Percentiles rank a stretch among this genome's conserved stretches.
Conservation (phyloP, 345 rosid species). For the Acer campestre region DNA sequence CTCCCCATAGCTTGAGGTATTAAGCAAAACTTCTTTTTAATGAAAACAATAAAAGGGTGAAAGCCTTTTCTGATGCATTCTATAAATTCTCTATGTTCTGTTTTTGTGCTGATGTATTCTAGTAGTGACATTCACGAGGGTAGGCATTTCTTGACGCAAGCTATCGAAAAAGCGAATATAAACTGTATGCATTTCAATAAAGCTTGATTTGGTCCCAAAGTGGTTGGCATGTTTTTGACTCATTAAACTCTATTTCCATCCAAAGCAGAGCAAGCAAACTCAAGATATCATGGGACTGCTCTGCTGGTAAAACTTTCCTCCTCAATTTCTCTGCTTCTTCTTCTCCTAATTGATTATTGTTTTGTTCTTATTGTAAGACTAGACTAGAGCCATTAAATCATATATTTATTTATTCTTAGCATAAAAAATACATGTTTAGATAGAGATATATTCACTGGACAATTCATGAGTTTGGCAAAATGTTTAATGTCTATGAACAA, state of each 20-base stretch:
- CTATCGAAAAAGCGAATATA: background rate
- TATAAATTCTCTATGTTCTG: no score
- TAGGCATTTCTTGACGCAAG: background rate
- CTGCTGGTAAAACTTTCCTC: background rate
- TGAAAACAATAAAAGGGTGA: background rate
- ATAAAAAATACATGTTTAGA: background rate
- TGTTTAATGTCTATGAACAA: background rate
- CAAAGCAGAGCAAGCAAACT: background rate
- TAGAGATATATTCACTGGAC: background rate
- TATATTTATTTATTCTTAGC: background rate
- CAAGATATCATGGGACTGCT: background rate
- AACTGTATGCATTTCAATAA: background rate
- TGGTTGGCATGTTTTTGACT: background rate
- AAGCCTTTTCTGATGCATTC: no score
- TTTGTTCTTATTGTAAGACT: background rate
- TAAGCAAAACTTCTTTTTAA: background rate
- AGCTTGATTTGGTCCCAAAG: background rate
- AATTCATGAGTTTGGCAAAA: background rate
- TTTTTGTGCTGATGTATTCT: background rate
- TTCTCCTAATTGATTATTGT: background rate
- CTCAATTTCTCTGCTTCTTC: background rate
- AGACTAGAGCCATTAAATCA: background rate
- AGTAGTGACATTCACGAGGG: background rate
- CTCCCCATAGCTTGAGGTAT: background rate
- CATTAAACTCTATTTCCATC: background rate